Evolutionary conservation across 805 yeast species (phyloP).

Genomic region (Yamadazyma sp.): DNA sequence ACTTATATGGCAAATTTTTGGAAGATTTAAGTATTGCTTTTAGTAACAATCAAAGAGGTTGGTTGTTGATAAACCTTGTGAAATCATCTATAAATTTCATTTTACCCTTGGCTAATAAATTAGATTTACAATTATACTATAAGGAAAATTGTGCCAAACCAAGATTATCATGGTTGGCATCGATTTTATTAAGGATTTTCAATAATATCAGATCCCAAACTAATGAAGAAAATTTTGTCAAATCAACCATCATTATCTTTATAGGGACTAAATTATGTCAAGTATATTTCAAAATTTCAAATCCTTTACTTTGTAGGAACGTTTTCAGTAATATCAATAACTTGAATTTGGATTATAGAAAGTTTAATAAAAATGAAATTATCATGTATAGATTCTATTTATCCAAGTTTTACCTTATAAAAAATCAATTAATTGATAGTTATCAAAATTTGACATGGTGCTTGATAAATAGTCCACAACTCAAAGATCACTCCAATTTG

Average conservation of each 20-base stretch:
- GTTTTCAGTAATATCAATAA: conserved; percentile 60
- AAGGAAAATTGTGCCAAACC: conserved; percentile 41
- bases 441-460: conserved; percentile 57
- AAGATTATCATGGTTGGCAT: conserved; percentile 48
- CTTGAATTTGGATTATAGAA: conserved; percentile 39
- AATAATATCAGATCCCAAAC: conserved; percentile 54
- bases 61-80: conserved; percentile 32
- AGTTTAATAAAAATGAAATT: conserved; percentile 43
- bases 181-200: conserved; percentile 54
- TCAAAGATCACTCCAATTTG: conserved; percentile 30
- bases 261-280: conserved; percentile 55
- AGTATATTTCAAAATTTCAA: conserved; percentile 52
- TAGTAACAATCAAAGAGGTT: conserved; percentile 39
- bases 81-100: conserved; percentile 34
- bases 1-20: conserved; percentile 46
- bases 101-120: conserved; percentile 43
- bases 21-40: conserved; percentile 49
- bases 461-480: conserved; percentile 34
- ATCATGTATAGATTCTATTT: conserved; percentile 52
- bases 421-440: conserved; percentile 46
- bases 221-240: conserved; percentile 36
- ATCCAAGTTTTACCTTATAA: conserved; percentile 53
- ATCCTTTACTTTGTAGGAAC: conserved; percentile 58
- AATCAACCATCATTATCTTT: conserved; percentile 44
- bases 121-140: conserved; percentile 40